These are phyloP conservation scores for Oryza nivara DNA, from an alignment of 176 grass and related monocot species.

Conservation along the genomic window DNA sequence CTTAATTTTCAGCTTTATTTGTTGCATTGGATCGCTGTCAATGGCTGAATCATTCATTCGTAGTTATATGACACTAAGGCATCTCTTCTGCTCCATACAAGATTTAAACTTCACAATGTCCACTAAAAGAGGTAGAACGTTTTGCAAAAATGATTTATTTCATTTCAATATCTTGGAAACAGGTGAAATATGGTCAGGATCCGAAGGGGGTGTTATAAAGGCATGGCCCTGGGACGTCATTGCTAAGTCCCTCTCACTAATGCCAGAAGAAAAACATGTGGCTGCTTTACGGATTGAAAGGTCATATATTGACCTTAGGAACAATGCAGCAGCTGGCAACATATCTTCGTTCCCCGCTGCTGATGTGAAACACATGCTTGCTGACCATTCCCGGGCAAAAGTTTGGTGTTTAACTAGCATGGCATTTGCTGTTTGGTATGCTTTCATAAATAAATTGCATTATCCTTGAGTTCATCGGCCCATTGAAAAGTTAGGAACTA, in stretches of 20 bases:
- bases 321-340: conserved; percentile 66
- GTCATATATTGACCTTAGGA: conserved; percentile 75
- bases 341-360: conserved; percentile 68
- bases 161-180: conserved; percentile 51
- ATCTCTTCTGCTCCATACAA: conserved; percentile 10
- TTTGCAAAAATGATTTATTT: conserved; percentile 42
- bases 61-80: conserved; percentile 20
- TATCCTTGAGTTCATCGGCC: background rate
- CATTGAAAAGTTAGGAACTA: background rate
- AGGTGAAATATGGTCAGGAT: conserved; percentile 98
- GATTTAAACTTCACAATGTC: conserved; percentile 10
- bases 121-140: conserved; percentile 9
- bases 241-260: conserved; percentile 70
- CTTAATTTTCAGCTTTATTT: background rate
- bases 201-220: conserved; percentile 80
- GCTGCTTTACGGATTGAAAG: conserved; percentile 70
- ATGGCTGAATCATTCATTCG: conserved; percentile 13
- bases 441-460: conserved; percentile 34
- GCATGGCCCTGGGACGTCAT: conserved; percentile 91
- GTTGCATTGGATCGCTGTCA: background rate
- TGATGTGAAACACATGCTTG: conserved; percentile 76
- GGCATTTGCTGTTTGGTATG: conserved; percentile 88
- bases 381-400: conserved; percentile 69
- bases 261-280: conserved; percentile 69
- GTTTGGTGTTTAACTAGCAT: conserved; percentile 81